phyloP scores from a whole-genome alignment of 495 filamentous ascomycete genomes.

The Apiosordaria backusii region DNA sequence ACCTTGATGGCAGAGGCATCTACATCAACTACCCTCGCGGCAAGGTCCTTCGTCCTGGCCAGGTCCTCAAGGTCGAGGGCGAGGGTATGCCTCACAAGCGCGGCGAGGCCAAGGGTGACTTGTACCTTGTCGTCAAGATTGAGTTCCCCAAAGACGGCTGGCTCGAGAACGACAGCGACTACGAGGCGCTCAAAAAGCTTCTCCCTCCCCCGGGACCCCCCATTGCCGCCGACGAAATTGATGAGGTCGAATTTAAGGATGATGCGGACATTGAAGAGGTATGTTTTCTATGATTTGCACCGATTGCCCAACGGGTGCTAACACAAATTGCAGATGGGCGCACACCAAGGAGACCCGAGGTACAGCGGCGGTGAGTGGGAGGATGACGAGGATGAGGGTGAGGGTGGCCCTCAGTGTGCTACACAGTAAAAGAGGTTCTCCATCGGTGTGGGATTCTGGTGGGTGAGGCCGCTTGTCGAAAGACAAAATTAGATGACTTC shows the following conservation, averaged over 20 bases:
- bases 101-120: constrained; percentile 75
- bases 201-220: constrained; percentile 59
- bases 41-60: constrained; percentile 71
- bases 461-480: background rate
- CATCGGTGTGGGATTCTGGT: background rate
- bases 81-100: constrained; percentile 95
- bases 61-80: constrained; percentile 76
- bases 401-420: constrained; percentile 67
- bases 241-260: constrained; percentile 83
- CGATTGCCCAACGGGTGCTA: constrained; percentile 8
- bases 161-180: constrained; percentile 62
- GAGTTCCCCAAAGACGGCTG: constrained; percentile 86
- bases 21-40: constrained; percentile 70
- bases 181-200: constrained; percentile 66
- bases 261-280: constrained; percentile 78
- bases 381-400: constrained; percentile 73
- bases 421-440: constrained; percentile 61
- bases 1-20: constrained; percentile 92
- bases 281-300: constrained; percentile 25
- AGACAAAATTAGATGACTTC: no score
- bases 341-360: constrained; percentile 61
- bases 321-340: constrained; percentile 53
- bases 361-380: constrained; percentile 66
- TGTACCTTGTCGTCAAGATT: constrained; percentile 82
- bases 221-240: constrained; percentile 67